A percentile compares a stretch with the other conserved stretches of the same genome.
Evolutionary conservation across 164 flowering plant species (phyloP).

Genomic region (Vitis riparia): DNA sequence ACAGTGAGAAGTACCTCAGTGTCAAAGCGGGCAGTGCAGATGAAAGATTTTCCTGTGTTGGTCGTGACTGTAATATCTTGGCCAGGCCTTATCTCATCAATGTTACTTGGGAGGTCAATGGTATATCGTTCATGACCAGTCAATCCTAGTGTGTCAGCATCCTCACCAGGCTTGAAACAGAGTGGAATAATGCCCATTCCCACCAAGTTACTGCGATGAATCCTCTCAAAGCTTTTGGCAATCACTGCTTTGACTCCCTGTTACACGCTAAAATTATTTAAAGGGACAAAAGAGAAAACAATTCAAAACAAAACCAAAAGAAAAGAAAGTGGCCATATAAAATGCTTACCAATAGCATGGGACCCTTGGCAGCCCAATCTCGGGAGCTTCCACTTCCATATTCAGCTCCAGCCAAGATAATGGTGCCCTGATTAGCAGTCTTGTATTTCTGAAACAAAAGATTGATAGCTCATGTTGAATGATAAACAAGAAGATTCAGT

Average conservation of each 20-base stretch:
- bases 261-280: conserved; percentile 3
- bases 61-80: conserved; percentile 76
- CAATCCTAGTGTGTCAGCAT: conserved; percentile 76
- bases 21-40: conserved; percentile 74
- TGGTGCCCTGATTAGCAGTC: conserved; percentile 51
- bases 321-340: background rate
- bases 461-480: background rate
- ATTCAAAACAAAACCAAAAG: background rate
- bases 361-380: conserved; percentile 90
- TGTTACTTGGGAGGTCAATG: conserved; percentile 64
- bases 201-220: conserved; percentile 83
- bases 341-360: conserved; percentile 59
- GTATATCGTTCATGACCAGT: conserved; percentile 79
- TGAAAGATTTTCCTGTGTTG: conserved; percentile 70
- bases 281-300: background rate
- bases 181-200: conserved; percentile 88
- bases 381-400: conserved; percentile 88
- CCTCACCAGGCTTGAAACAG: conserved; percentile 78
- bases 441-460: conserved; percentile 58
- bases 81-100: conserved; percentile 71
- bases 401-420: conserved; percentile 76
- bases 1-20: conserved; percentile 56
- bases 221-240: conserved; percentile 85
- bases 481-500: background rate
- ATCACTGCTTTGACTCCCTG: conserved; percentile 91